Base-by-base conservation (phyloP, 306 rosid genomes). In the Glycyrrhiza uralensis region DNA sequence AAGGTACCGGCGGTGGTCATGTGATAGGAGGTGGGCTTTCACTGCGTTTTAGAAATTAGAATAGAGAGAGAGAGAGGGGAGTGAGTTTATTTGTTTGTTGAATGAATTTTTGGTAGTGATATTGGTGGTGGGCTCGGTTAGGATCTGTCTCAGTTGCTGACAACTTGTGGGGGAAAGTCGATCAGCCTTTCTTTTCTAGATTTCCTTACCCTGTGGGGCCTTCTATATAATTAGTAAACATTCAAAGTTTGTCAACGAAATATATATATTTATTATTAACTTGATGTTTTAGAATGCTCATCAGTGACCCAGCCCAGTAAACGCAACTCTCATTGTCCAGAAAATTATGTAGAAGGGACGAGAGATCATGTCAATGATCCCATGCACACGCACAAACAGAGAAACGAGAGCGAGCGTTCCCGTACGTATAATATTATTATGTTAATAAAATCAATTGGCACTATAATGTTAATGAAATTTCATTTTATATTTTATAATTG, bases 31-130 rank as follows among this genome's bases (percentile, higher is more conserved):
- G 90, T 87, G 85, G 86, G 86, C 93, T 88, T 90, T 87, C 89
- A 77, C 97, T 63, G 85, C 83, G 79, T 81, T 87, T 83, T 86
- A 78, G 90, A 93, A 84, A 89, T 88, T 90, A 61, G 98, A 93
- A 93, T 93, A 93, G 98, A 93, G 90, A 79, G 87, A 79, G 80
- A 82, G 80, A 61, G 69, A 62, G 45, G 50, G 30, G 17, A 49
- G 70, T 33, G 60, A 15, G 63, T 51, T 32, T 71, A 24, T 77
- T 61, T 54, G 69, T 81, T 57, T 79, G 77, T 49, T 75, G 85
- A 71, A 74, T 76, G 77, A 83, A 81, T 87, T 86, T n/a, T 83
- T 74, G 74, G 79, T 72, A 58, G 80, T 72, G n/a, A 66, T 58
- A 10, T 7, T 79, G 80, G 15, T 85, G 86, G 96, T 87, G 93